phyloP scores from a whole-genome alignment of 345 rosid species.

The Gossypium stocksii region DNA sequence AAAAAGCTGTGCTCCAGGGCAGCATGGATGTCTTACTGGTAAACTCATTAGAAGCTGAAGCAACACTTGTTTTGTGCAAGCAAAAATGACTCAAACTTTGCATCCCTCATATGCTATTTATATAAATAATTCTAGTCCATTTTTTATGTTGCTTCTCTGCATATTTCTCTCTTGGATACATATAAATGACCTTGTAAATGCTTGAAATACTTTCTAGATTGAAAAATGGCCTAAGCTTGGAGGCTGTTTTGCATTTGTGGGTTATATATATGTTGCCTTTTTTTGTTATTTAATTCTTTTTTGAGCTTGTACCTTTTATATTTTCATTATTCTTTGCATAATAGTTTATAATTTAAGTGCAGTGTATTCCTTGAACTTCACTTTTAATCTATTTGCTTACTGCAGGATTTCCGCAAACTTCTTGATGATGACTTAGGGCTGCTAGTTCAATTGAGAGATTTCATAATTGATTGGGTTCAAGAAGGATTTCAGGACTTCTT shows the following conservation, averaged over 20 bases:
- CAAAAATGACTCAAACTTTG: slow-evolving; percentile 4
- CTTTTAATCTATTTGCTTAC: slow-evolving; percentile 16
- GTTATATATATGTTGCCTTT: background rate
- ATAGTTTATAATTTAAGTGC: background rate
- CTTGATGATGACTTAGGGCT: slow-evolving; percentile 63
- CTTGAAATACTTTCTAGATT: background rate
- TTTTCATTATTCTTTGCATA: background rate
- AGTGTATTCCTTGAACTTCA: slow-evolving; percentile 17
- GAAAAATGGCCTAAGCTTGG: background rate
- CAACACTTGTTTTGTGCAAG: slow-evolving; percentile 12
- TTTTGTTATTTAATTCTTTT: background rate
- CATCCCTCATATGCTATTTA: background rate
- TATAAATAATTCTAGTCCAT: background rate
- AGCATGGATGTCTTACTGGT: slow-evolving; percentile 75
- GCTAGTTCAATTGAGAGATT: slow-evolving; percentile 58
- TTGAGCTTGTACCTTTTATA: background rate
- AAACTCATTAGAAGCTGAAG: slow-evolving; percentile 19
- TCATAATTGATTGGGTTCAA: slow-evolving; percentile 69
- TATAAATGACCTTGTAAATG: too few species aligned
- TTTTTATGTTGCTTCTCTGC: background rate
- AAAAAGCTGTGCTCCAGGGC: slow-evolving; percentile 79
- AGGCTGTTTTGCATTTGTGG: background rate
- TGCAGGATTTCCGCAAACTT: slow-evolving; percentile 78
- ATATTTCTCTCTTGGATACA: background rate
- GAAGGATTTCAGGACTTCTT: slow-evolving; percentile 95